Conservation (phyloP, 257 asterid species). For the Ehretia macrophylla region DNA sequence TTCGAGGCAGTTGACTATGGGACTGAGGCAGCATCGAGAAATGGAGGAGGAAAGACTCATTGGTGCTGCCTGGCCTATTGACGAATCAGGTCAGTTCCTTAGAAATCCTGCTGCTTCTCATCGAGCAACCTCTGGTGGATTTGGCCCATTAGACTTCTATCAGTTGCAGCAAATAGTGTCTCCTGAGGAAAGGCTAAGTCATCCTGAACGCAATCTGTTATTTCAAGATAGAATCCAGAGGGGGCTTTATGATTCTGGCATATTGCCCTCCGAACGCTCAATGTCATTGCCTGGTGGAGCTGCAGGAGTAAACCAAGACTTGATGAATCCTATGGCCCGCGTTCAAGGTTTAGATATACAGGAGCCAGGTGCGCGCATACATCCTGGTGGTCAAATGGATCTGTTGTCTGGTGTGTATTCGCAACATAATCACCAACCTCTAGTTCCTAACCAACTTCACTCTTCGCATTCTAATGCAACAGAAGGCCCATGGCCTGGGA, state of each 20-base stretch:
- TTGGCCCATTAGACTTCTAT: slow-evolving; percentile 62
- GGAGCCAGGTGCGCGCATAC: slow-evolving; percentile 62
- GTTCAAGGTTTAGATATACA: slow-evolving; percentile 75
- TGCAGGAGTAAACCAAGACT: slow-evolving; percentile 57
- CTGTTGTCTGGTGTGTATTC: slow-evolving; percentile 51
- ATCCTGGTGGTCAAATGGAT: slow-evolving; percentile 58
- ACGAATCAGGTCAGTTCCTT: slow-evolving; percentile 67
- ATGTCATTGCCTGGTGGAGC: slow-evolving; percentile 59
- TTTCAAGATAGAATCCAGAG: slow-evolving; percentile 73
- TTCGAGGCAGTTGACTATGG: slow-evolving; percentile 75
- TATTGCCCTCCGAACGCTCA: slow-evolving; percentile 59
- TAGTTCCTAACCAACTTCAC: slow-evolving; percentile 39
- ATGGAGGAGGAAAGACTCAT: slow-evolving; percentile 77
- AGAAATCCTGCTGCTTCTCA: slow-evolving; percentile 52
- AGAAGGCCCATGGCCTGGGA: slow-evolving; percentile 71
- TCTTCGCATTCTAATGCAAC: slow-evolving; percentile 40
- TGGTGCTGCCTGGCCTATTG: slow-evolving; percentile 62
- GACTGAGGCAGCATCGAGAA: slow-evolving; percentile 70
- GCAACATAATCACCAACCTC: slow-evolving; percentile 49
- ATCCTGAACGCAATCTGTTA: slow-evolving; percentile 56
- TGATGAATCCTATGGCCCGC: slow-evolving; percentile 52
- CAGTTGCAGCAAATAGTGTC: slow-evolving; percentile 61
- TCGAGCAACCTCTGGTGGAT: slow-evolving; percentile 55
- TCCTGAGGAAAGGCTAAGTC: slow-evolving; percentile 65
- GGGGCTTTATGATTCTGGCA: slow-evolving; percentile 60